Percentiles rank a stretch among this genome's conserved stretches.
phyloP scores from a whole-genome alignment of 371 early-diverging fungal species.

The Rhizomucor pusillus region DNA sequence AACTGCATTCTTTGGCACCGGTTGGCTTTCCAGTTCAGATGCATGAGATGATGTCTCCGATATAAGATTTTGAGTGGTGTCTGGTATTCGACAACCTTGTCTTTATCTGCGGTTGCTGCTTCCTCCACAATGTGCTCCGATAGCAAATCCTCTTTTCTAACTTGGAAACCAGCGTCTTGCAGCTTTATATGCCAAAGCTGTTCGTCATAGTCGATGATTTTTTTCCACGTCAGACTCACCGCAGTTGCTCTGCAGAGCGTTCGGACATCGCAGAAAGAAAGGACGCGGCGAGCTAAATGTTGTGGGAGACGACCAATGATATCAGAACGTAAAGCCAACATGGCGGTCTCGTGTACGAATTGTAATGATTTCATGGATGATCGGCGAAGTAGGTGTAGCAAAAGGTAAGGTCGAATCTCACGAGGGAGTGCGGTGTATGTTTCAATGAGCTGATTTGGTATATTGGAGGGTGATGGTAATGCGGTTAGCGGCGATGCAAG shows the following conservation, averaged over 20 bases:
- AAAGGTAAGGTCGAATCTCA: slow-evolving; percentile 12
- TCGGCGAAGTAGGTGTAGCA: slow-evolving; percentile 19
- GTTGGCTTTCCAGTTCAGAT: slow-evolving; percentile 82
- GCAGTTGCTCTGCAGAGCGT: slow-evolving; percentile 75
- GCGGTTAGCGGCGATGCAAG: background rate
- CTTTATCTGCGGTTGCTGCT: background rate
- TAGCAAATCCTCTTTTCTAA: background rate
- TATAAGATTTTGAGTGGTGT: slow-evolving; percentile 41
- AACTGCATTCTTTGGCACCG: slow-evolving; percentile 71
- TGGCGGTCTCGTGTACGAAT: slow-evolving; percentile 71
- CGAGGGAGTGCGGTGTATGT: slow-evolving; percentile 13
- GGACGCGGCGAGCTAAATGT: slow-evolving; percentile 74
- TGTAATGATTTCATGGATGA: slow-evolving; percentile 71
- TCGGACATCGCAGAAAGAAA: slow-evolving; percentile 74
- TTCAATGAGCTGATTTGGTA: slow-evolving; percentile 8
- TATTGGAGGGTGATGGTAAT: background rate
- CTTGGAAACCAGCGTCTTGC: slow-evolving; percentile 6
- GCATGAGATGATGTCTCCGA: slow-evolving; percentile 67
- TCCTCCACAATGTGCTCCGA: background rate
- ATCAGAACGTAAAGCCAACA: slow-evolving; percentile 82
- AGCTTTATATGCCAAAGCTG: slow-evolving; percentile 44
- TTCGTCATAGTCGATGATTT: slow-evolving; percentile 72
- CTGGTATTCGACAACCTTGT: slow-evolving; percentile 24
- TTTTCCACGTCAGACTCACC: slow-evolving; percentile 74
- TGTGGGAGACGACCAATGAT: slow-evolving; percentile 80